Conservation (phyloP, 1,139 yeast genomes). For the Saccharomyces hybrid region DNA sequence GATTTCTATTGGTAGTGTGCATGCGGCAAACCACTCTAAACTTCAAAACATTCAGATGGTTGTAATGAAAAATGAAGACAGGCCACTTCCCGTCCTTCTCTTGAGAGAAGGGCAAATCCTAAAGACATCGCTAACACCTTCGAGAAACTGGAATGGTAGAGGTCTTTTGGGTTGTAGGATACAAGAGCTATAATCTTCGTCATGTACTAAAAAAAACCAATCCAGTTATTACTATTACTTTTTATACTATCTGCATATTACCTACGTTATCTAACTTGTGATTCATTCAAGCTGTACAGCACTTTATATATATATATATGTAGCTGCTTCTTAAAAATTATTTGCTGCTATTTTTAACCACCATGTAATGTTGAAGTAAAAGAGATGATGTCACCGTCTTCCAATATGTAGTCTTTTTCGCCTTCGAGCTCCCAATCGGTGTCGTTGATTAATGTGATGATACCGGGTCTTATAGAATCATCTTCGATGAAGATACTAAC, state of each 20-base stretch:
- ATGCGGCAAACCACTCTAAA: slow-evolving; percentile 46
- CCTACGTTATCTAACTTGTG: background rate
- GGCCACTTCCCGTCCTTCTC: slow-evolving; percentile 15
- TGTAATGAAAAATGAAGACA: slow-evolving; percentile 16
- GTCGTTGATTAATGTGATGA: slow-evolving; percentile 83
- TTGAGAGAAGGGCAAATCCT: slow-evolving; percentile 13
- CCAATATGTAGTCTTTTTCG: slow-evolving; percentile 68
- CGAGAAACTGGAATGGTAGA: slow-evolving; percentile 56
- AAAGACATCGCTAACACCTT: slow-evolving; percentile 41
- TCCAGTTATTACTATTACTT: too few species aligned
- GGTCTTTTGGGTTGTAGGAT: slow-evolving; percentile 62
- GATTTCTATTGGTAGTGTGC: slow-evolving; percentile 45
- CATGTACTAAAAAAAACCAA: background rate
- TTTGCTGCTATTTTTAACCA: slow-evolving; percentile 43
- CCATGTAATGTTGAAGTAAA: slow-evolving; percentile 95
- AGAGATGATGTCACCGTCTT: slow-evolving; percentile 68
- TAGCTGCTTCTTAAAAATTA: background rate
- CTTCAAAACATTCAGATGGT: slow-evolving; percentile 29
- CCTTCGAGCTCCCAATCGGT: slow-evolving; percentile 97
- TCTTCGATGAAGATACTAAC: slow-evolving; percentile 74
- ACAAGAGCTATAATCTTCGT: background rate
- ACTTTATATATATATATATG: background rate
- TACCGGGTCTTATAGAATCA: slow-evolving; percentile 79
- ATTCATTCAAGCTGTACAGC: background rate
- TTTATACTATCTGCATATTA: background rate